Base-by-base conservation (phyloP, 768 basidiomycete species). In the Amyloporia xantha region DNA sequence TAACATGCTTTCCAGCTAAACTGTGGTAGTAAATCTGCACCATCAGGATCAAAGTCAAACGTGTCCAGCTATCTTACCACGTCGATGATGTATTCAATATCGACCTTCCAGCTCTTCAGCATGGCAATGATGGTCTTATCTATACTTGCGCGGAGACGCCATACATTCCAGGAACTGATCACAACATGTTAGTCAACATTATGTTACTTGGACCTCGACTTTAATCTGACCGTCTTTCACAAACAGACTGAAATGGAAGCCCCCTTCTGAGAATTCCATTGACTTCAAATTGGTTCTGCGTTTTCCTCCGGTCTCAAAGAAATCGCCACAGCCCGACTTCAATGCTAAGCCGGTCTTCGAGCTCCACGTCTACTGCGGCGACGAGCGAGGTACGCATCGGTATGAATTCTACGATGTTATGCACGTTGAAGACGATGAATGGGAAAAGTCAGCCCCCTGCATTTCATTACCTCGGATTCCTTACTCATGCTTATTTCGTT, bases 261-360 rank as follows among this genome's bases (percentile, higher is more conserved):
- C 94, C 1, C 93, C 96, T 0, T 89, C 86, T 1, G 95, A 98
- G 62, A 99, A 99, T 64, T 94, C 93, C 1, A 86, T 98, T 59
- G 96, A 99, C 66, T 98, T 99, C 74, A 91, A 92, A 65, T 84
- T 98, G 24, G 78, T 93, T 42, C 71, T 99, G n/a, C 84, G 91
- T 26, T 99, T 98, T 64, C 93, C 95, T 1, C 80, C 91, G 1
- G 65, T 68, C 3, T 62, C 63, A 13, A 67, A 68, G 20, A 66
- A 82, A 44, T 73, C 78, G 0, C 57, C 68, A 5, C 67, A 81
- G 57, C 88, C 92, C 1, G 92, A 98, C 59, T 86, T 84, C 55
- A 73, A 72, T 51, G 83, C 83, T 10, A 97, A 93, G 64, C 96
- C 96, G 1, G 62, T 86, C 3, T 97, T 97, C 63, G 67, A 86